A percentile compares a stretch with the other conserved stretches of the same genome.
These are phyloP conservation scores for Naumovozyma baii DNA, from an alignment of 805 yeast genomes.

Conservation along the genomic window DNA sequence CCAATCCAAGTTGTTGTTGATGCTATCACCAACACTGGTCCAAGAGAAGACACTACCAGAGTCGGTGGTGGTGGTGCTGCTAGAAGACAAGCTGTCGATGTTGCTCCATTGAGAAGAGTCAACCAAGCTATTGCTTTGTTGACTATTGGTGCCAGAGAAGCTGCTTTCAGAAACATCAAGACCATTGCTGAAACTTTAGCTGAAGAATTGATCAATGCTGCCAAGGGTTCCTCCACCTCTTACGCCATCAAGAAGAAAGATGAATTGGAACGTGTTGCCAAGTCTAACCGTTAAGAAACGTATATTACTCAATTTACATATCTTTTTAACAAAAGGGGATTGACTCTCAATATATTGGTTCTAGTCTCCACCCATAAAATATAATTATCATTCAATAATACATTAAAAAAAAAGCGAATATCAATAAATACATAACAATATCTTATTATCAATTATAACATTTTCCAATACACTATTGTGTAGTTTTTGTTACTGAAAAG, in stretches of 20 bases:
- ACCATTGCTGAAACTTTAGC: slow-evolving; percentile 99
- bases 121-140: slow-evolving; percentile 97
- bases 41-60: slow-evolving; percentile 99
- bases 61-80: slow-evolving; percentile 99
- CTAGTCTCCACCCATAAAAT: too few species aligned
- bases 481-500: too few species aligned
- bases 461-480: too few species aligned
- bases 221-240: slow-evolving; percentile 99
- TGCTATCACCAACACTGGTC: slow-evolving; percentile 99
- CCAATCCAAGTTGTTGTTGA: slow-evolving; percentile 99
- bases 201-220: slow-evolving; percentile 99
- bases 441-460: too few species aligned
- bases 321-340: too few species aligned
- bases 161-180: slow-evolving; percentile 99
- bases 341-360: too few species aligned
- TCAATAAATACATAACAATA: too few species aligned
- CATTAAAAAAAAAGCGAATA: too few species aligned
- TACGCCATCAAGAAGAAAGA: slow-evolving; percentile 99
- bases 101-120: slow-evolving; percentile 99
- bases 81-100: slow-evolving; percentile 99
- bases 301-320: neutral
- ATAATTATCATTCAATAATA: too few species aligned
- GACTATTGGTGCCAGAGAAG: slow-evolving; percentile 99
- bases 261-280: slow-evolving; percentile 99
- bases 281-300: slow-evolving; percentile 92